Evolutionary conservation across 1,284 basidiomycete species (phyloP).

Genomic region (Cryptococcus sp.): DNA sequence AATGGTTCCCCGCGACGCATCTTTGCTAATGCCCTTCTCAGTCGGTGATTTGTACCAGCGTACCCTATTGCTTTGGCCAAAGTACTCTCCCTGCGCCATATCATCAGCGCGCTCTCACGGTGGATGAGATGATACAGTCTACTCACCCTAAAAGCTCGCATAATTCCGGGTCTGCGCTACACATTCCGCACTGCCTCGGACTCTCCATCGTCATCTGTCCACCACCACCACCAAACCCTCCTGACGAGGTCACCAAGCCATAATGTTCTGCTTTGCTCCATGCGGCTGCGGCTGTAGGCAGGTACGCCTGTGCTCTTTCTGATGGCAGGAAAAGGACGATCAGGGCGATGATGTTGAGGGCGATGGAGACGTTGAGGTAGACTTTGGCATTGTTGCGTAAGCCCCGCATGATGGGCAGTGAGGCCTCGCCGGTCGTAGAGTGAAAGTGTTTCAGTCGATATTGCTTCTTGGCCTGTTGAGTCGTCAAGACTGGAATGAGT

Average conservation of each 20-base stretch:
- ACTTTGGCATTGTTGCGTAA: constrained; percentile 13
- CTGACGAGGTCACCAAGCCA: constrained; percentile 2
- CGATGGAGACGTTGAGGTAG: constrained; percentile 18
- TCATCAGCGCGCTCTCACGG: not conserved
- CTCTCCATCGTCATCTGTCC: not conserved
- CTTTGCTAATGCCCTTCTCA: constrained; percentile 30
- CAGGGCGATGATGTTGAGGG: constrained; percentile 19
- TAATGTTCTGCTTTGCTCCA: constrained; percentile 15
- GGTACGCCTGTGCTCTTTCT: constrained; percentile 11
- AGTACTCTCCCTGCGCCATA: constrained; percentile 5
- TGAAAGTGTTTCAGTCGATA: no score
- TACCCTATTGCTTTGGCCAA: constrained; percentile 8
- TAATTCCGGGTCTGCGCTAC: constrained; percentile 13
- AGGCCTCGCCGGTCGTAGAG: no score
- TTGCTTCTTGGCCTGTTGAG: no score
- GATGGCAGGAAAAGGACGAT: constrained; percentile 18
- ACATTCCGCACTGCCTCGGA: constrained; percentile 14
- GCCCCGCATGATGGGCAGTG: constrained; percentile 7
- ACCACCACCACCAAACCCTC: not conserved
- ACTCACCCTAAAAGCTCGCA: constrained; percentile 24
- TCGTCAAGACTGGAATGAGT: no score
- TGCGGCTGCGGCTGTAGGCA: constrained; percentile 14
- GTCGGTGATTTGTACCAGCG: constrained; percentile 25
- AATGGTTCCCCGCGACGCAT: constrained; percentile 31
- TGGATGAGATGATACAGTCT: not conserved